A percentile compares a stretch with the other conserved stretches of the same genome.
phyloP scores from a whole-genome alignment of 805 yeast genomes.

The Cyberlindnera japonica region DNA sequence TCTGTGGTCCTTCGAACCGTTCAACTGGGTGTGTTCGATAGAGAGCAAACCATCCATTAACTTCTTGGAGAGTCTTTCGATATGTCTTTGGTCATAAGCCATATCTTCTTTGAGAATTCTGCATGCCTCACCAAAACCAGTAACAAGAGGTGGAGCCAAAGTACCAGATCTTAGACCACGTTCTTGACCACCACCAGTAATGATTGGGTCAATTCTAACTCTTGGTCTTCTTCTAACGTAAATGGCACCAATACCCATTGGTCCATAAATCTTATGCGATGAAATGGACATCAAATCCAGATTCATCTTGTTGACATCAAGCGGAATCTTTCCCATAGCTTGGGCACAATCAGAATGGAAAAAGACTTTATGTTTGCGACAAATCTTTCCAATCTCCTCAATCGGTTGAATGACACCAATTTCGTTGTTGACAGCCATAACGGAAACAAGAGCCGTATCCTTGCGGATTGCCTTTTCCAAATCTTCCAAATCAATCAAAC shows the following conservation, averaged over 20 bases:
- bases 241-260: slow-evolving; percentile 95
- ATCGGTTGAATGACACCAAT: slow-evolving; percentile 97
- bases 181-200: slow-evolving; percentile 98
- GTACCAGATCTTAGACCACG: slow-evolving; percentile 97
- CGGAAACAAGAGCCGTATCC: slow-evolving; percentile 84
- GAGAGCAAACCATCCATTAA: slow-evolving; percentile 68
- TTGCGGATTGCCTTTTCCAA: slow-evolving; percentile 82
- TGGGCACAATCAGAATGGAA: slow-evolving; percentile 99
- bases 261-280: slow-evolving; percentile 96
- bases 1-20: slow-evolving; percentile 73
- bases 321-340: slow-evolving; percentile 89
- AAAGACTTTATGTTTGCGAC: slow-evolving; percentile 83
- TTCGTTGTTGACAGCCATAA: slow-evolving; percentile 98
- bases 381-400: slow-evolving; percentile 86
- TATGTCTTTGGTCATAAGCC: slow-evolving; percentile 69
- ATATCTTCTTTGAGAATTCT: slow-evolving; percentile 72
- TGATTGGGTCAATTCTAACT: slow-evolving; percentile 91
- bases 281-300: slow-evolving; percentile 92
- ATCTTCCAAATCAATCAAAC: slow-evolving; percentile 72
- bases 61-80: slow-evolving; percentile 65
- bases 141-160: slow-evolving; percentile 91
- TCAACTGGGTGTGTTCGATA: slow-evolving; percentile 84
- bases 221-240: slow-evolving; percentile 97
- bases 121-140: slow-evolving; percentile 98
- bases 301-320: slow-evolving; percentile 91